A percentile compares a stretch with the other conserved stretches of the same genome.
Evolutionary conservation across 768 basidiomycete genomes (phyloP).

Genomic region (Pisolithus marmoratus): DNA sequence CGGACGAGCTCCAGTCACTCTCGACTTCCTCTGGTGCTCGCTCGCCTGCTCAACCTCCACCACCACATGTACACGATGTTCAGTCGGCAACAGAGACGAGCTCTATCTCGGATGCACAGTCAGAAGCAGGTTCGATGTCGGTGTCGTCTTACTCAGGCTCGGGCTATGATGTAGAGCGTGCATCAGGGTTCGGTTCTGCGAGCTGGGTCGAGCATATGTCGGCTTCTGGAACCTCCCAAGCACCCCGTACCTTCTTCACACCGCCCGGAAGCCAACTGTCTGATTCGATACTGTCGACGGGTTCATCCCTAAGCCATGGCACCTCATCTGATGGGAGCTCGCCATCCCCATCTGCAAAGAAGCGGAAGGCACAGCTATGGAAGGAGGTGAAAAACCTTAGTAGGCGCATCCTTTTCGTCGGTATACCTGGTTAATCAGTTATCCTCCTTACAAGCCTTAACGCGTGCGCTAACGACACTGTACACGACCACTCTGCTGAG

Average conservation of each 20-base stretch:
- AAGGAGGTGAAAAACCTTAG: conserved; percentile 76
- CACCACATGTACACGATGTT: conserved; percentile 15
- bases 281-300: conserved; percentile 36
- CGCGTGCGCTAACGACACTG: conserved; percentile 77
- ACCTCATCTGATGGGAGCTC: conserved; percentile 4
- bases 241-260: conserved; percentile 7
- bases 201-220: conserved; percentile 45
- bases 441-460: conserved; percentile 55
- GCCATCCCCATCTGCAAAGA: conserved; percentile 19
- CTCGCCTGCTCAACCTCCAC: conserved; percentile 6
- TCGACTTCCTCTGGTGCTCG: conserved; percentile 31
- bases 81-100: conserved; percentile 34
- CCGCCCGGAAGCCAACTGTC: conserved; percentile 25
- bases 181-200: conserved; percentile 27
- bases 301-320: conserved; percentile 28
- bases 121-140: conserved; percentile 39
- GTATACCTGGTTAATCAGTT: not conserved
- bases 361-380: conserved; percentile 84
- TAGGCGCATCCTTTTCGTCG: conserved; percentile 44
- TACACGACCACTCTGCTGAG: conserved; percentile 84
- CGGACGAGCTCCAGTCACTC: conserved; percentile 45
- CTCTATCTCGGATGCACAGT: conserved; percentile 35
- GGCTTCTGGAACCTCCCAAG: conserved; percentile 2
- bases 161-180: conserved; percentile 33
- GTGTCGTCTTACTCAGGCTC: conserved; percentile 36